These are phyloP conservation scores for Polygonum aviculare DNA, from an alignment of 148 eudicot genomes.

Conservation along the genomic window DNA sequence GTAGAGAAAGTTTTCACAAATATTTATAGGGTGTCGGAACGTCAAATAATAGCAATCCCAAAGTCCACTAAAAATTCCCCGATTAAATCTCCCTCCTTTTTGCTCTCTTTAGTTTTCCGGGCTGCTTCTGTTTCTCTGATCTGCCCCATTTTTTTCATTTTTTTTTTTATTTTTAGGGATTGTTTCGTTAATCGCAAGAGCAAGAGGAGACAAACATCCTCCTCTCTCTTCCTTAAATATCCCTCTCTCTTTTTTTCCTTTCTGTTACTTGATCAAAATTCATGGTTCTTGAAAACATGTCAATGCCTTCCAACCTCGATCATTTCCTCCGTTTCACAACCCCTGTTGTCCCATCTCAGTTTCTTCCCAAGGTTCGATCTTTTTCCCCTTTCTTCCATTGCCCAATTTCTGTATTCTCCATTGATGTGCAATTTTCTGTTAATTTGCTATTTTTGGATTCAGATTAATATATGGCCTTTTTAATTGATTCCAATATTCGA, in stretches of 20 bases:
- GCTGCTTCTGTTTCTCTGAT: slow-evolving; percentile 6
- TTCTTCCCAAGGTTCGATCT: slow-evolving; percentile 55
- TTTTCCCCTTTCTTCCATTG: not conserved
- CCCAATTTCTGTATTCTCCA: not conserved
- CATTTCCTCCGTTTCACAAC: slow-evolving; percentile 70
- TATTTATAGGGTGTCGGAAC: slow-evolving; percentile 5
- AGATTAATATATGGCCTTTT: not conserved
- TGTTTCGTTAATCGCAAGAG: not conserved
- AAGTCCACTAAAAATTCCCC: not conserved
- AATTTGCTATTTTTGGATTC: not conserved
- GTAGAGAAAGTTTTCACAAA: not conserved
- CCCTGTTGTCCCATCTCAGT: slow-evolving; percentile 65
- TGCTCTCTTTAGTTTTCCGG: not conserved
- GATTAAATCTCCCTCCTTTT: not conserved
- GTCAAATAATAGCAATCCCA: slow-evolving; percentile 7
- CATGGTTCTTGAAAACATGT: slow-evolving; percentile 43
- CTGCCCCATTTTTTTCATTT: not conserved
- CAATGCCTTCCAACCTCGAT: slow-evolving; percentile 56
- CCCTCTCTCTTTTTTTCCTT: slow-evolving; percentile 1
- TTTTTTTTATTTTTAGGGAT: slow-evolving; percentile 8
- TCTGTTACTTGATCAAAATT: slow-evolving; percentile 6
- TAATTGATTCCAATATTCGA: not conserved
- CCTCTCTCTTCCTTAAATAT: slow-evolving; percentile 11
- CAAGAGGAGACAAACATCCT: not conserved
- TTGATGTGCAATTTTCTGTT: not conserved